Evolutionary conservation across 805 yeast species (phyloP).

Genomic region (Sungouiella thailandica): DNA sequence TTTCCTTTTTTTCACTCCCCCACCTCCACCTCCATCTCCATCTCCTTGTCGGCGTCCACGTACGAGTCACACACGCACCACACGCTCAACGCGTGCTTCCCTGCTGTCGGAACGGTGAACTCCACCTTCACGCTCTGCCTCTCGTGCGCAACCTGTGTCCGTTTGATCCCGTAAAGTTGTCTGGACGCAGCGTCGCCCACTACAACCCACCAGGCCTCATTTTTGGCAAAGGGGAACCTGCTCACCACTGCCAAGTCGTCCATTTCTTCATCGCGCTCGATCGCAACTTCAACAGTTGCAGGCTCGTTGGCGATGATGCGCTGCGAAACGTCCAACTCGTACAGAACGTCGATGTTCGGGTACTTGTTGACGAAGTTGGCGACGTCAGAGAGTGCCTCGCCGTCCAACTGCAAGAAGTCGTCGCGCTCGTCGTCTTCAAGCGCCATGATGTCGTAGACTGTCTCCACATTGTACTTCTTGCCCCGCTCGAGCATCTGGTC

Average conservation of each 20-base stretch:
- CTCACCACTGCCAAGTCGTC: constrained; percentile 59
- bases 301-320: constrained; percentile 46
- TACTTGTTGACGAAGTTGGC: constrained; percentile 87
- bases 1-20: constrained; percentile 4
- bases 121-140: constrained; percentile 48
- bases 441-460: constrained; percentile 75
- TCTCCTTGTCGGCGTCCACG: constrained; percentile 88
- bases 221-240: constrained; percentile 52
- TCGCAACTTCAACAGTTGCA: constrained; percentile 40
- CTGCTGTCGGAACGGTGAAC: constrained; percentile 55
- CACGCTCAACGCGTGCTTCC: constrained; percentile 56
- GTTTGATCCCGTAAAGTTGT: constrained; percentile 70
- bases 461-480: constrained; percentile 48
- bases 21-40: constrained; percentile 47
- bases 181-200: constrained; percentile 60
- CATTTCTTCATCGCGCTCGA: constrained; percentile 75
- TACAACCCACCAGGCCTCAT: constrained; percentile 84
- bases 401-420: constrained; percentile 50
- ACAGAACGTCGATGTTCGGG: constrained; percentile 75
- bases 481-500: constrained; percentile 52
- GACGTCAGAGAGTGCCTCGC: constrained; percentile 50
- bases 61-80: constrained; percentile 93
- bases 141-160: constrained; percentile 50
- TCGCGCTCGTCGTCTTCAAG: constrained; percentile 75
- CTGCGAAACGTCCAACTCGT: constrained; percentile 40